Percentiles rank a stretch among this genome's conserved stretches.
phyloP scores from a whole-genome alignment of 2,329 filamentous ascomycete genomes.

The Hypoxylon sp. region DNA sequence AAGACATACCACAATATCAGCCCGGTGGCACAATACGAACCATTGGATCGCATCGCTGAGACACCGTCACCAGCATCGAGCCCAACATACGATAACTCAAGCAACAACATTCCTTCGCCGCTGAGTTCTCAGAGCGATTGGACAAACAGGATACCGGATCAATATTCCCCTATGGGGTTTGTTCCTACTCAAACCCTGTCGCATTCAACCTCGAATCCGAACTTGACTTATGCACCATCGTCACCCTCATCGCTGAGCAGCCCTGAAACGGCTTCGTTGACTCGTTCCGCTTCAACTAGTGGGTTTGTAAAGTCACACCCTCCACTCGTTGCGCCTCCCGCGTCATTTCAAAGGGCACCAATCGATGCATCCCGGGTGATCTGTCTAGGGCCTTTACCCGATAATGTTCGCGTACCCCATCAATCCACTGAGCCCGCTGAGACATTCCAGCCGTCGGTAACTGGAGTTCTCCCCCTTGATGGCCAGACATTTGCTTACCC shows the following conservation, averaged over 20 bases:
- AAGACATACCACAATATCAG: constrained; percentile 56
- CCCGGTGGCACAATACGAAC: constrained; percentile 53
- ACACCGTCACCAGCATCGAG: constrained; percentile 51
- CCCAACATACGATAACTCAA: constrained; percentile 55
- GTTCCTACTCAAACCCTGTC: constrained; percentile 50
- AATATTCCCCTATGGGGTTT: constrained; percentile 60
- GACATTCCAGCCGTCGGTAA: constrained; percentile 30
- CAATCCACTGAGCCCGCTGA: constrained; percentile 31
- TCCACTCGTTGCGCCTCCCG: constrained; percentile 48
- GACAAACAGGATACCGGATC: constrained; percentile 55
- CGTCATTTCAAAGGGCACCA: constrained; percentile 60
- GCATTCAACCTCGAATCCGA: constrained; percentile 48
- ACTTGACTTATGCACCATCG: constrained; percentile 43
- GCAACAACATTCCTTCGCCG: constrained; percentile 61
- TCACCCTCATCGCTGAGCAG: constrained; percentile 44
- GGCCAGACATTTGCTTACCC: constrained; percentile 43
- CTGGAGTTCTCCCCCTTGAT: constrained; percentile 49
- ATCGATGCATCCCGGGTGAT: constrained; percentile 67
- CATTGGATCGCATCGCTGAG: constrained; percentile 51
- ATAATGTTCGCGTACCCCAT: constrained; percentile 59
- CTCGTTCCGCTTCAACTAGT: constrained; percentile 50
- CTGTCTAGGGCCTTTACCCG: constrained; percentile 67
- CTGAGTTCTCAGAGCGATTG: constrained; percentile 62
- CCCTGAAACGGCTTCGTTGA: constrained; percentile 46
- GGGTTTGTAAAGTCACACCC: constrained; percentile 44